phyloP scores from a whole-genome alignment of 495 filamentous ascomycete genomes.

The Lophiostoma macrostomum region DNA sequence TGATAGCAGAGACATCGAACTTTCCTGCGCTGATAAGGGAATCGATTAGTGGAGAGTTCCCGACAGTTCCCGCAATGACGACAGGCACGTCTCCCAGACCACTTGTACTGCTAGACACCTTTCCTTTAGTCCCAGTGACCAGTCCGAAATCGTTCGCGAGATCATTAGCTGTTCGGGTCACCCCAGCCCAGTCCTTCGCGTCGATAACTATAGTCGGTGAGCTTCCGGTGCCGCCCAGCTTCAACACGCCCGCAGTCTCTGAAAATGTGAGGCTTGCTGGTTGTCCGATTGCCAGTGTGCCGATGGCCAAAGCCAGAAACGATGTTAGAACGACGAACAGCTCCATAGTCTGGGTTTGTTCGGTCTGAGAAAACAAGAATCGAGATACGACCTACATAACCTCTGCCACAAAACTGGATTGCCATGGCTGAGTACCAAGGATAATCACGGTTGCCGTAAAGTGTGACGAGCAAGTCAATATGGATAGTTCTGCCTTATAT shows the following conservation, averaged over 20 bases:
- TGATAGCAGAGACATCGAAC: conserved; percentile 52
- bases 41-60: conserved; percentile 59
- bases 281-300: conserved; percentile 19
- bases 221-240: conserved; percentile 18
- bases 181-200: conserved; percentile 27
- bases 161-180: conserved; percentile 24
- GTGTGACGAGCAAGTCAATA: no score
- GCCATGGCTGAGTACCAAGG: no score
- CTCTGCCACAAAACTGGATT: no score
- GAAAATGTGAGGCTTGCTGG: conserved; percentile 22
- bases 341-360: no score
- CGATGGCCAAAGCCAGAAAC: not conserved
- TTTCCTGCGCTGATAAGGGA: conserved; percentile 52
- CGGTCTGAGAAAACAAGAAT: no score
- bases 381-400: no score
- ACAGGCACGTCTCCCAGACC: conserved; percentile 8
- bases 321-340: not conserved
- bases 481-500: no score
- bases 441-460: no score
- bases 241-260: conserved; percentile 10
- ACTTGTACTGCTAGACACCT: conserved; percentile 10
- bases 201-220: conserved; percentile 29
- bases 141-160: conserved; percentile 30
- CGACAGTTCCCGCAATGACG: conserved; percentile 68
- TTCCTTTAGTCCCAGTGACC: conserved; percentile 29